Evolutionary conservation across 805 yeast species (phyloP), one percentile per base, ranked within the genome.

Genomic region (Brettanomyces anomalus): DNA sequence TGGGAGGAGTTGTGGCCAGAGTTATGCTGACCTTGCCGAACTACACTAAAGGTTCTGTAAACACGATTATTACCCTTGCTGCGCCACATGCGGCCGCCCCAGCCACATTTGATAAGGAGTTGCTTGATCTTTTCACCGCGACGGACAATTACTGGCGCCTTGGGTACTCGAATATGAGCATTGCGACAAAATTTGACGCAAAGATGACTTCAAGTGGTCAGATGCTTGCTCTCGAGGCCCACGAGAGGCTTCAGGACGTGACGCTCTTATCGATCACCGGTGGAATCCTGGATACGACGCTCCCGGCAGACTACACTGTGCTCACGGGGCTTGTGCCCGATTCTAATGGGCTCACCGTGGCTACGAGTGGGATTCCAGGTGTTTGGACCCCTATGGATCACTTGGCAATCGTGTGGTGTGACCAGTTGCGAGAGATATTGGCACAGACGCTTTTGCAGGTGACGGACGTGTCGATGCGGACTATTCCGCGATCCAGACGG

Each of bases 371-470:
- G 1, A 82, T 90, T 10, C 96, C 96, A 0, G 72, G 71, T 2
- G 96, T 90, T 1, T 90, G 97, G 95, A 80, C 96, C 0, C 84
- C 96, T 1, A 79, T 88, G 34, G 97, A 90, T 60, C 98, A 90
- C 64, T 70, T 87, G 49, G 97, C 97, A 0, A 80, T 93, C 39
- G 95, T 90, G 2, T 90, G 98, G 98, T 90, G 98, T 62, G 85
- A 80, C 47, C 97, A 90, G 59, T 64, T 89, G 33, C 71, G 97
- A 41, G 68, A 73, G 41, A 74, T 71, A 14, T 49, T 90, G 2
- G 81, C 85, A 7, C 64, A 64, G 40, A 65, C 79, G 0, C 55
- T 93, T 32, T 62, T 84, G 38, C 81, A 76, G 26, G 67, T 83
- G 11, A 72, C 77, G 2, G 84, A 86, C 52, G 62, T 58, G 19